These are phyloP conservation scores for Pseudogymnoascus sp. DNA, from an alignment of 2,329 filamentous ascomycete species.

Conservation along the genomic window DNA sequence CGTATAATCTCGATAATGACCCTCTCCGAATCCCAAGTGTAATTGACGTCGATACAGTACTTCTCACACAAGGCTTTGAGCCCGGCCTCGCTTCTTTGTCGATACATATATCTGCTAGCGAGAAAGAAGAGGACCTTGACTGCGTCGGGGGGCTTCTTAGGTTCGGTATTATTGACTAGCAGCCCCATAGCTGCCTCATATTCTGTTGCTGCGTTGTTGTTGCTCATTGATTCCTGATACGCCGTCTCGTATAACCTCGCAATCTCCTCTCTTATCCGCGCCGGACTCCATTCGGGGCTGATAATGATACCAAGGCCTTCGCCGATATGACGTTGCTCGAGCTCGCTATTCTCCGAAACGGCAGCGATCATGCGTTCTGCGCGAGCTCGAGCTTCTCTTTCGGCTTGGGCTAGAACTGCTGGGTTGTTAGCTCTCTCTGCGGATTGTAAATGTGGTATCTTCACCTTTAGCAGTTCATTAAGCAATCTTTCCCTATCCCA, in stretches of 20 bases:
- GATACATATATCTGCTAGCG: constrained; percentile 2
- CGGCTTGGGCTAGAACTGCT: neutral
- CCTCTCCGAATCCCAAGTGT: neutral
- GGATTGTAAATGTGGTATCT: neutral
- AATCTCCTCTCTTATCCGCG: neutral
- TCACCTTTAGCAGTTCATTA: neutral
- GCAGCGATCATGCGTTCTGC: neutral
- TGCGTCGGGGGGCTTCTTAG: neutral
- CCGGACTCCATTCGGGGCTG: neutral
- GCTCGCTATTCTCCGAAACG: neutral
- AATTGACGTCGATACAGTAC: neutral
- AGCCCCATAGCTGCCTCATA: neutral
- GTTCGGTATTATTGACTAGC: neutral
- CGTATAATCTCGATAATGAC: neutral
- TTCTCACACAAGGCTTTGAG: neutral
- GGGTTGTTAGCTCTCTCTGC: neutral
- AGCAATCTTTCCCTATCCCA: neutral
- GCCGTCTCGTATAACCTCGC: constrained; percentile 1
- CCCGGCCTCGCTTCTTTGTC: neutral
- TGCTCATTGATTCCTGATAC: neutral
- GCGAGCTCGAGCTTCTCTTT: neutral
- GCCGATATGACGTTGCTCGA: neutral
- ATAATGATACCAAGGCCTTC: neutral
- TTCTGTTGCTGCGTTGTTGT: neutral
- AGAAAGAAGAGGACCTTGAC: neutral